Base-by-base conservation (phyloP, 805 yeast species). In the Peterozyma xylosa region DNA sequence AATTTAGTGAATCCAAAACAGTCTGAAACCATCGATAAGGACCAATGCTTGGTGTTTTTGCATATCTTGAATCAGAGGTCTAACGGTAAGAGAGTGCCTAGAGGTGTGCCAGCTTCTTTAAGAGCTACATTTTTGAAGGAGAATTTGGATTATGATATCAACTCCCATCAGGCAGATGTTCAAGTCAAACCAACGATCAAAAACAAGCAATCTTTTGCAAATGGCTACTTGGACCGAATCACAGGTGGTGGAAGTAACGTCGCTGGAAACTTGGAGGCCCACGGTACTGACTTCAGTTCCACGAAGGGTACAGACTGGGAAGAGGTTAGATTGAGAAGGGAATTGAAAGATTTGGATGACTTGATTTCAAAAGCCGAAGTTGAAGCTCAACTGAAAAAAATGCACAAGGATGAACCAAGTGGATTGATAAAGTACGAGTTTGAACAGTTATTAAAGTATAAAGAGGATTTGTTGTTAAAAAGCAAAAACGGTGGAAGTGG, bases 231-330 rank as follows among this genome's bases (percentile, higher is more conserved):
- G 46, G 68, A 66, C 48, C 71, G 81, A 58, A 66, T 82, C 47
- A 41, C 43, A 9, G 34, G 34, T 9, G 82, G 88, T 14, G 65
- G 75, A n/a, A 57, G 63, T 29, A 63, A 58, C 38, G 55, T 68
- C 3, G 49, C 57, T 11, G 89, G 88, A 5, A 17, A 11, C 5
- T 5, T 5, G 9, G 44, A 37, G 5, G 9, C 13, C 9, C 33
- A n/a, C 15, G 47, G 47, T 6, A 80, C 89, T 0, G 90, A 86
- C 58, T 83, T 84, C 57, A 75, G 83, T 3, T 72, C 79, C 1
- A 82, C 79, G 3, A 75, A 76, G 53, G 89, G 82, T n/a, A 80
- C 88, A 2, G 96, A 89, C 56, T 88, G 97, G 96, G 97, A 90
- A 60, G 88, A 84, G 55, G 95, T 84, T 13, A 74, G 93, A 52